Evolutionary conservation across 2,329 filamentous ascomycete genomes (phyloP), one percentile per base, ranked within the genome.

Genomic region (Colletotrichum simmondsii): DNA sequence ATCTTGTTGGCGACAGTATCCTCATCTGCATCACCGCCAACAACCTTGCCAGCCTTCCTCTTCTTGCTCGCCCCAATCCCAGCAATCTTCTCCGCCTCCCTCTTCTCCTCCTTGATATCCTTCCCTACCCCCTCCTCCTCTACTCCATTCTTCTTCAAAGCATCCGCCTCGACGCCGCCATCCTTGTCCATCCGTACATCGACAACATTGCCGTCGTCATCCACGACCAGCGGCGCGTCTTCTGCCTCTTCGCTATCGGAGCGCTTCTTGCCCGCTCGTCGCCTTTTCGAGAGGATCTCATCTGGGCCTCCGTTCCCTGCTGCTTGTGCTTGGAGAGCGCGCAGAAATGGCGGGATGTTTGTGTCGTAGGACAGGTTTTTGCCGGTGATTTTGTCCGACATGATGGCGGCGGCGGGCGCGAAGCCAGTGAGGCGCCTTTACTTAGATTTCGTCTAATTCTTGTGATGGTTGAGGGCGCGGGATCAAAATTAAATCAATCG

Each of bases 191-290:
- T 80, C 22, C 88, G 74, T 77, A 90, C 76, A 83, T 81, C 59
- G 35, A 92, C 88, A 35, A 92, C 87, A 67, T 94, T 92, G 62
- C 91, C 93, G 5, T 89, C 86, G 79, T 95, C 93, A 76, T 96
- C 90, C 4, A 97, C 90, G 64, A 94, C 91, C 0, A 94, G 87
- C 0, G 94, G 94, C 62, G 87, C 92, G 80, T 96, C 94, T 76
- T 96, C 94, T 14, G 92, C 93, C 73, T 95, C 91, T 53, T 92
- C 92, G 76, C 92, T 91, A 72, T 85, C 89, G 19, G 89, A 90
- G 46, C 87, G 87, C 82, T 85, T 88, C 83, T 86, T 88, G 71
- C 78, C 81, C 61, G 86, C 83, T n/a, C 89, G 83, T 2, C 88
- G 83, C 22, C 84, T 85, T 6, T 83, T 84, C 1, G 87, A 85